phyloP scores from a whole-genome alignment of 305 asterid genomes.

The Caryopteris hybrid region DNA sequence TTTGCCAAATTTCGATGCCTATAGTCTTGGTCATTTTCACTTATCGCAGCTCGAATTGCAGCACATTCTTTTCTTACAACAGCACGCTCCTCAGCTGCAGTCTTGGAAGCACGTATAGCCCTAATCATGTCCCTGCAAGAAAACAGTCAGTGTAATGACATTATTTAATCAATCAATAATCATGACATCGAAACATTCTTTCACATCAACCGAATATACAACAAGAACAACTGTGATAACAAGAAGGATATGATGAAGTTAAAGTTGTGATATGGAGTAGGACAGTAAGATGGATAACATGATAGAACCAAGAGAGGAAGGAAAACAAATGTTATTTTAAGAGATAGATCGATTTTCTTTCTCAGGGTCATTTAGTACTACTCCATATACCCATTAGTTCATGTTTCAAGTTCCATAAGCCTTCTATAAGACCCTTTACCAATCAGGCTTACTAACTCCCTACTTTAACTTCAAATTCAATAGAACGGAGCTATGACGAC shows the following conservation, averaged over 20 bases:
- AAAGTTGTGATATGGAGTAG: slow-evolving; percentile 2
- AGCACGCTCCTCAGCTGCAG: slow-evolving; percentile 98
- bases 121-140: slow-evolving; percentile 95
- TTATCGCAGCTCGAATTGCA: slow-evolving; percentile 84
- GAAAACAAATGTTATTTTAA: not conserved
- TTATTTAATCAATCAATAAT: slow-evolving; percentile 1
- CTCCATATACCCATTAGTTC: not conserved
- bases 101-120: slow-evolving; percentile 89
- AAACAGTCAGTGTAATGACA: slow-evolving; percentile 19
- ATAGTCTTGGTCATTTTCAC: slow-evolving; percentile 85
- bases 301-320: not conserved
- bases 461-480: not conserved
- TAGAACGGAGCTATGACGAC: not conserved
- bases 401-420: not conserved
- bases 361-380: not conserved
- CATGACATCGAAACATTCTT: slow-evolving; percentile 1
- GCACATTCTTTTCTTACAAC: slow-evolving; percentile 99
- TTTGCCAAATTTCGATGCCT: slow-evolving; percentile 97
- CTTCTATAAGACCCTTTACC: not conserved
- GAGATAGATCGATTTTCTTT: not conserved
- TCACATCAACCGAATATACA: not conserved
- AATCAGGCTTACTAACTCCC: not conserved
- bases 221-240: not conserved
- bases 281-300: not conserved
- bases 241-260: not conserved